Evolutionary conservation across 202 grass and related monocot genomes (phyloP).

Genomic region (Musa balbisiana): DNA sequence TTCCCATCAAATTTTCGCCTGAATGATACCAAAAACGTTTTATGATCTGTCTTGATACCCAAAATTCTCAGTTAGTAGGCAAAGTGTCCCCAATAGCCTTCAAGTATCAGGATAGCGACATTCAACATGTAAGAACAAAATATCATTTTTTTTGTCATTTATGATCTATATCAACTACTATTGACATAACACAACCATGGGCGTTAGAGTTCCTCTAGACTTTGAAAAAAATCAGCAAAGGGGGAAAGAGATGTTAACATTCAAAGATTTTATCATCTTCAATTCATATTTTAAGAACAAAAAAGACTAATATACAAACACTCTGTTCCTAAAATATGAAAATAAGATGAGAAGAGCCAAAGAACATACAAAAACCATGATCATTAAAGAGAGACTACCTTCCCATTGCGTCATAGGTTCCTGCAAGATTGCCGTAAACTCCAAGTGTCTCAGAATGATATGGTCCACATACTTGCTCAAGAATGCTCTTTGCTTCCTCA

Average conservation of each 20-base stretch:
- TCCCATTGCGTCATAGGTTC: slow-evolving; percentile 99
- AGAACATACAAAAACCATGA: background rate
- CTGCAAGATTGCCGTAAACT: slow-evolving; percentile 96
- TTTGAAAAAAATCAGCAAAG: no score
- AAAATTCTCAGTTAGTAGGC: background rate
- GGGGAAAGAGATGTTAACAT: no score
- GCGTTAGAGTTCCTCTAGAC: no score
- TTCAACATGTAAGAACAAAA: background rate
- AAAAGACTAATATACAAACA: background rate
- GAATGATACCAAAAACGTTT: background rate
- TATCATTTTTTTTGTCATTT: background rate
- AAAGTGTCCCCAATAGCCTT: background rate
- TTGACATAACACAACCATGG: background rate
- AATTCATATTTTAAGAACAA: background rate
- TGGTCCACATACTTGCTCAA: slow-evolving; percentile 87
- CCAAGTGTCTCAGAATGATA: slow-evolving; percentile 95
- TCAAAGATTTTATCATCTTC: background rate
- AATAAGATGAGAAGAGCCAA: background rate
- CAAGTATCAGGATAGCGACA: background rate
- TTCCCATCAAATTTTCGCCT: background rate
- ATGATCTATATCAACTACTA: background rate
- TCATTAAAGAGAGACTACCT: slow-evolving; percentile 36
- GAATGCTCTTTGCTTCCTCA: slow-evolving; percentile 85
- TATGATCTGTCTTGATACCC: background rate
- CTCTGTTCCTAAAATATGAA: background rate